Conservation (phyloP, 73 alveolate genomes). For the Paramecium primaurelia region DNA sequence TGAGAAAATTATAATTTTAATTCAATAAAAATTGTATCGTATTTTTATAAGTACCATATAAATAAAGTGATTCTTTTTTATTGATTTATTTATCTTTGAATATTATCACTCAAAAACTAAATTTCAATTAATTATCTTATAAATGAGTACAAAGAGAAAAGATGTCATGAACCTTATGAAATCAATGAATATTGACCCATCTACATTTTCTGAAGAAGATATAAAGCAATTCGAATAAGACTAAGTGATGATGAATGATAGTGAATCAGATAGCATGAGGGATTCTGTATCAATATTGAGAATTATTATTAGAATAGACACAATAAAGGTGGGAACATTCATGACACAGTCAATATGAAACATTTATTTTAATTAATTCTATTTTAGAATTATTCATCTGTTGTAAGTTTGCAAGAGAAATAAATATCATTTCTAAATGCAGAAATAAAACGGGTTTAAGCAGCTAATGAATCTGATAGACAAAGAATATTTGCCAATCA, state of each 20-base stretch:
- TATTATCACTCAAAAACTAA: neutral
- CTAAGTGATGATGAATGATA: neutral
- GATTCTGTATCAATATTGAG: slow-evolving; percentile 38
- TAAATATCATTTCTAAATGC: slow-evolving; percentile 44
- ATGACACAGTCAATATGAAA: neutral
- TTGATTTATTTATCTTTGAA: neutral
- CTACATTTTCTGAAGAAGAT: slow-evolving; percentile 43
- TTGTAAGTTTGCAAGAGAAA: slow-evolving; percentile 52
- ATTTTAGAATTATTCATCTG: slow-evolving; percentile 49
- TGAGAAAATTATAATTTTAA: too few relatives aligned
- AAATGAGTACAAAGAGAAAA: neutral
- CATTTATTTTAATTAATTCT: neutral
- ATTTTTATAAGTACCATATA: neutral
- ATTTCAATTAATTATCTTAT: neutral
- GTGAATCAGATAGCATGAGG: slow-evolving; percentile 47
- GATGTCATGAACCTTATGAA: neutral
- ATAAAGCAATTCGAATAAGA: neutral
- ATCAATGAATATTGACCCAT: slow-evolving; percentile 38
- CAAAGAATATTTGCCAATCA: slow-evolving; percentile 11
- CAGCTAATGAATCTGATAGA: slow-evolving; percentile 48
- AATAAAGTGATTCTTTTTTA: neutral
- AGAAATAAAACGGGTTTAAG: slow-evolving; percentile 36
- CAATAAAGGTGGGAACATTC: neutral
- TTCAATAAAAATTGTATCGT: too few relatives aligned
- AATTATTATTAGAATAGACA: neutral